Percentiles rank a stretch among this genome's conserved stretches.
Conservation (phyloP, 768 basidiomycete genomes). For the Tulasnella sp. region DNA sequence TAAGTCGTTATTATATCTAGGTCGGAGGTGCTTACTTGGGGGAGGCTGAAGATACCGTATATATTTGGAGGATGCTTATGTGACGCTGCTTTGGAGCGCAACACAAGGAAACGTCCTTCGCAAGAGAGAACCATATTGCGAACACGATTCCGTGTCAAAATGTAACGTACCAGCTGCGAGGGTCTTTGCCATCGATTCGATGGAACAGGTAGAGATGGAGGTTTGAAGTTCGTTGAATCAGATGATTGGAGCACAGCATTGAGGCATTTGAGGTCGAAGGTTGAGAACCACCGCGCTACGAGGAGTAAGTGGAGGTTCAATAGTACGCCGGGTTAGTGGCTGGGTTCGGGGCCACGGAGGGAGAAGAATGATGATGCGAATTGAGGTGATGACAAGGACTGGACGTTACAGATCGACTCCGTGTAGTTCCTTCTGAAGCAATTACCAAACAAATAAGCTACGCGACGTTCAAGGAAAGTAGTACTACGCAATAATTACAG, state of each 20-base stretch:
- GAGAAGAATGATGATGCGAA: constrained; percentile 45
- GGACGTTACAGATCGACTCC: too few relatives aligned
- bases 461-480: too few relatives aligned
- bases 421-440: too few relatives aligned
- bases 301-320: constrained; percentile 58
- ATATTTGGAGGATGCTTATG: constrained; percentile 89
- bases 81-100: constrained; percentile 69
- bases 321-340: constrained; percentile 86
- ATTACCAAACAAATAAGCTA: too few relatives aligned
- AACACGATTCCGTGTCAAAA: constrained; percentile 97
- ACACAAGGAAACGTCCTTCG: constrained; percentile 84
- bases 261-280: constrained; percentile 38
- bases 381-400: constrained; percentile 42
- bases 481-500: too few relatives aligned
- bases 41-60: constrained; percentile 99
- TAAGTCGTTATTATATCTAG: too few relatives aligned
- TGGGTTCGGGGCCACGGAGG: constrained; percentile 58
- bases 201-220: constrained; percentile 96
- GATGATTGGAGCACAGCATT: constrained; percentile 34
- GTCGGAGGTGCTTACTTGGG: too few relatives aligned
- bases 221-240: constrained; percentile 55
- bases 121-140: constrained; percentile 96
- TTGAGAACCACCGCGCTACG: constrained; percentile 47
- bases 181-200: constrained; percentile 96
- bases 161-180: constrained; percentile 92